phyloP scores from a whole-genome alignment of 2,329 filamentous ascomycete species.

The Pleurostoma richardsiae region DNA sequence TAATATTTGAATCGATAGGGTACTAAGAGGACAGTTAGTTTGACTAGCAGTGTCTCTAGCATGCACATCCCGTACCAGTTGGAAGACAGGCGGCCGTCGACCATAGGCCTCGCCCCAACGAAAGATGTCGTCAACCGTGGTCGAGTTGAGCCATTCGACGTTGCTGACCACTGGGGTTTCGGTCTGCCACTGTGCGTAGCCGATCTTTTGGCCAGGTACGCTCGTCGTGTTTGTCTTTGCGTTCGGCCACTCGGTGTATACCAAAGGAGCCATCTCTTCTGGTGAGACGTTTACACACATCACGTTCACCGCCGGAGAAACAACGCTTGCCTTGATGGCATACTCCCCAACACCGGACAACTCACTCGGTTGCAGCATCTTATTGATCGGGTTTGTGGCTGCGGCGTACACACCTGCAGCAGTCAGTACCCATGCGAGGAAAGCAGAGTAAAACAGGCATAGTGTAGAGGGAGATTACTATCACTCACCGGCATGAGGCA shows the following conservation, averaged over 20 bases:
- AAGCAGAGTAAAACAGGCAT: too few relatives aligned
- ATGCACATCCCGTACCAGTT: constrained; percentile 27
- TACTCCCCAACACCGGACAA: constrained; percentile 65
- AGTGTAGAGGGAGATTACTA: not conserved
- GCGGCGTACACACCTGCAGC: constrained; percentile 55
- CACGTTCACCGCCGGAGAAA: constrained; percentile 67
- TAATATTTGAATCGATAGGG: constrained; percentile 61
- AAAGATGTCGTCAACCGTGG: constrained; percentile 66
- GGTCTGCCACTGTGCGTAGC: constrained; percentile 26
- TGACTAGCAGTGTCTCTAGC: too few relatives aligned
- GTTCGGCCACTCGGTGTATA: constrained; percentile 58
- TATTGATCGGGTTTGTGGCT: constrained; percentile 54
- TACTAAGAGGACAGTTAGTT: constrained; percentile 28
- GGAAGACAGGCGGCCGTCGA: constrained; percentile 49
- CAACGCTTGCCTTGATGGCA: constrained; percentile 60
- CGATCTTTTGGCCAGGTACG: constrained; percentile 24
- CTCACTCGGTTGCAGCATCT: constrained; percentile 64
- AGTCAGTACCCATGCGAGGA: too few relatives aligned
- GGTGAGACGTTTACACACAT: constrained; percentile 63
- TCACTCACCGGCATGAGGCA: constrained; percentile 59
- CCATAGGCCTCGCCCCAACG: constrained; percentile 52
- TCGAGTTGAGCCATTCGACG: constrained; percentile 44
- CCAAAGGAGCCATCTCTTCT: constrained; percentile 56
- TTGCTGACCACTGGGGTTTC: constrained; percentile 28
- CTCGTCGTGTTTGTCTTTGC: constrained; percentile 25